These are phyloP conservation scores for Ustilago trichophora DNA, from an alignment of 1,284 basidiomycete species.

Conservation along the genomic window DNA sequence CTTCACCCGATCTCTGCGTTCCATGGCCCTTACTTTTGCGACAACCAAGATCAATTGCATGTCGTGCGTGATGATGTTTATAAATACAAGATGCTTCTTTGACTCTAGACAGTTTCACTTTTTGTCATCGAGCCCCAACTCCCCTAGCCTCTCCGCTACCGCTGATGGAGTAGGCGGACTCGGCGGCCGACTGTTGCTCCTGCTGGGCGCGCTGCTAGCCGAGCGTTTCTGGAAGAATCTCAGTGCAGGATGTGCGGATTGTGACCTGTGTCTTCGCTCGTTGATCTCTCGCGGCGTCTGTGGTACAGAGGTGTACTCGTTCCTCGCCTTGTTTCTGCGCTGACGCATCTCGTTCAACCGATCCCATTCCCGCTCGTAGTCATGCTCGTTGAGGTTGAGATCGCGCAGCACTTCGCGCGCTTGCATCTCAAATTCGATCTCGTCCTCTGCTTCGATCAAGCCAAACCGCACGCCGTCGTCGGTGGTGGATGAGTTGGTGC, in stretches of 20 bases:
- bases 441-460: constrained; percentile 40
- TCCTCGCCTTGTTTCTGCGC: constrained; percentile 35
- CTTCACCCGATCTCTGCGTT: too few species aligned
- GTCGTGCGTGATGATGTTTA: too few species aligned
- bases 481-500: background rate
- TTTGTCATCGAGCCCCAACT: constrained; percentile 14
- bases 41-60: too few species aligned
- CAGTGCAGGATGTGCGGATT: constrained; percentile 27
- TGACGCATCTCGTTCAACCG: constrained; percentile 25
- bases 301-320: constrained; percentile 34
- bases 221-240: constrained; percentile 32
- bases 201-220: constrained; percentile 30
- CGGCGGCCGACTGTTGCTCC: constrained; percentile 21
- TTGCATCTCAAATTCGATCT: constrained; percentile 47
- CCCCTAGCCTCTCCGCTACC: background rate
- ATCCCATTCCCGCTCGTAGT: constrained; percentile 44
- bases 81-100: constrained; percentile 3
- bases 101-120: too few species aligned
- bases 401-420: constrained; percentile 39
- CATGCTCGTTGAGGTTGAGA: constrained; percentile 21
- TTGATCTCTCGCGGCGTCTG: background rate
- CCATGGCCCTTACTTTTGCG: too few species aligned
- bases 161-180: constrained; percentile 8
- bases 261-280: constrained; percentile 9
- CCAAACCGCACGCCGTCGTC: constrained; percentile 27